Evolutionary conservation across 2,329 filamentous ascomycete genomes (phyloP), one percentile per base, ranked within the genome.

Genomic region (Hypoxylon sp.): DNA sequence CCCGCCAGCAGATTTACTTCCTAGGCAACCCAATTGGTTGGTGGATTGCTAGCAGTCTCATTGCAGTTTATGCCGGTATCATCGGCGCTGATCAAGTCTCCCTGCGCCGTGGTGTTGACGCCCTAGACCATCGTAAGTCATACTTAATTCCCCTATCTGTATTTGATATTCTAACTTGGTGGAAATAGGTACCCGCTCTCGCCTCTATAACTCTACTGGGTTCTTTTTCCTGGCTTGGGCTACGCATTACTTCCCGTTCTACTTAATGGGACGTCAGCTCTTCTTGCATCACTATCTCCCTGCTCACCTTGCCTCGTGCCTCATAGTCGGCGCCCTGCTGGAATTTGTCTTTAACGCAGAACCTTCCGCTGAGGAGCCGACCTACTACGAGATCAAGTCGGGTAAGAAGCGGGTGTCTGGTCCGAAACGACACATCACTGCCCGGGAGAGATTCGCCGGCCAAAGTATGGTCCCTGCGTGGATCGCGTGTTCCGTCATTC

Each of bases 151-250:
- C 45, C 36, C 23, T 10, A 38, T 28, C 56, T 2, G 13, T 30
- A 41, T 49, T 21, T 9, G 23, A 2, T 38, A 21, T 43, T 58
- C 70, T 75, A 73, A 76, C 63, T 32, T 10, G 32, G 65, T 11
- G 32, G 65, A 2, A 34, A 52, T 77, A 91, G 94, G 94, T 72
- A 94, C 96, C 30, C 94, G 96, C 72, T 94, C 93, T 23, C 94
- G 94, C 70, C 87, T 99, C 53, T 99, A 99, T 83, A 98, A 98
- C 86, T 98, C 94, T 60, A 98, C 96, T 0, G 96, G 96, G 23
- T 99, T 99, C 88, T 97, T 99, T 85, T 98, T 98, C 89, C 88
- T 99, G 63, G 93, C 94, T 61, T 99, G 96, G 96, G 94, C 93
- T 13, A 95, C 94, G 1, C 96, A 99, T 80, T 99, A 98, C 84